Conservation (phyloP, 2,329 filamentous ascomycete genomes). For the Metarhizium rileyi region DNA sequence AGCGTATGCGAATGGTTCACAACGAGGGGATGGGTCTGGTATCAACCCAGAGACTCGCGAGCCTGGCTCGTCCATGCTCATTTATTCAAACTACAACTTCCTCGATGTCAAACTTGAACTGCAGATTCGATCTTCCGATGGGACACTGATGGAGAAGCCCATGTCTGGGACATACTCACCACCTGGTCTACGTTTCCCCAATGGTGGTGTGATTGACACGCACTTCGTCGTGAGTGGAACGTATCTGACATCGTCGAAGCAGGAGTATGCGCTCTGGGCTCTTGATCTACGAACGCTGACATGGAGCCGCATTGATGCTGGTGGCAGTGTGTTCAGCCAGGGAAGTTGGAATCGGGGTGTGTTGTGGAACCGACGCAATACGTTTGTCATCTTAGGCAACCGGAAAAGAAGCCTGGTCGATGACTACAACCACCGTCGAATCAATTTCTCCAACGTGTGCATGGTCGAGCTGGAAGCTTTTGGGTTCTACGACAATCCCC, state of each 20-base stretch:
- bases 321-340: constrained; percentile 87
- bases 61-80: constrained; percentile 68
- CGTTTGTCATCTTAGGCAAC: constrained; percentile 91
- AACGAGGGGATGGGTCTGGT: constrained; percentile 32
- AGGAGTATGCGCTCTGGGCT: constrained; percentile 96
- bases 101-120: constrained; percentile 92
- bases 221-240: constrained; percentile 97
- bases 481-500: constrained; percentile 92
- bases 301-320: constrained; percentile 94
- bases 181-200: constrained; percentile 88
- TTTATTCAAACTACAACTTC: constrained; percentile 99
- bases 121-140: constrained; percentile 78
- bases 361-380: constrained; percentile 85
- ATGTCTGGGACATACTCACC: constrained; percentile 85
- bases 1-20: constrained; percentile 32
- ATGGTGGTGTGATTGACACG: constrained; percentile 88
- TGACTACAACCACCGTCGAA: constrained; percentile 94
- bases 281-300: constrained; percentile 78
- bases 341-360: constrained; percentile 97
- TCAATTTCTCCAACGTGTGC: constrained; percentile 95
- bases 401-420: constrained; percentile 89
- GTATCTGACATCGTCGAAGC: constrained; percentile 93
- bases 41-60: constrained; percentile 45
- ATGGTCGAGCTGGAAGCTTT: constrained; percentile 97
- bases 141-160: constrained; percentile 71